Evolutionary conservation across 2,329 filamentous ascomycete species (phyloP), one percentile per base, ranked within the genome.

Genomic region (Herpotrichia juniperi): DNA sequence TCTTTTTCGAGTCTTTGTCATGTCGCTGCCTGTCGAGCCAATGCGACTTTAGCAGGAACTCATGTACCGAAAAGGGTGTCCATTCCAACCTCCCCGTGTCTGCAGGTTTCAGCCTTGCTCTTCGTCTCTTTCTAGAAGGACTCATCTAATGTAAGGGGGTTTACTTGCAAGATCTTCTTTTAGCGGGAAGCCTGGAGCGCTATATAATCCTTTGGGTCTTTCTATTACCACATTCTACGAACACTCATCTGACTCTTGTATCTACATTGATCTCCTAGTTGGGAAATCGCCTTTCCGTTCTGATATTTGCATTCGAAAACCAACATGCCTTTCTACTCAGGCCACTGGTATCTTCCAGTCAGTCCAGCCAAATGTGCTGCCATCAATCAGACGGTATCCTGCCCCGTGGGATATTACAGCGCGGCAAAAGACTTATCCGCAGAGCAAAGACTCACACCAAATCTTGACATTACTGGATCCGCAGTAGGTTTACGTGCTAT

Each of bases 321-420:
- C 37, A 7, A 40, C 11, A 40, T 40, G 37, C 19, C 19, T 6
- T 40, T 40, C 37, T 37, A 37, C 34, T 40, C 37, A 24, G 37
- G 37, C n/a, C 42, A 35, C 19, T 46, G 43, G 43, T 24, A 32
- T n/a, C 10, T 46, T 6, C 43, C 43, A 14, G 30, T 35, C 4
- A 35, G 35, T n/a, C 43, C 24, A 6, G 7, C 10, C 4, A 46
- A 46, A 46, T 46, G 43, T 16, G 28, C 30, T 8, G 26, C 43
- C 44, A 76, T 72, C 61, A 75, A 81, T 37, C 75, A 79, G 26
- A 46, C 76, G 79, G 1, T 85, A 8, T n/a, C 31, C 16, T 51
- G 48, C 30, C 31, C 34, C 24, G 25, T 46, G 11, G 19, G 22
- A 4, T 25, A 30, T n/a, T 51, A 46, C 24, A 37, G 24, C 16